Percentiles rank a stretch among this genome's conserved stretches.
phyloP scores from a whole-genome alignment of 1,284 basidiomycete species.

The Pholiota adiposa region DNA sequence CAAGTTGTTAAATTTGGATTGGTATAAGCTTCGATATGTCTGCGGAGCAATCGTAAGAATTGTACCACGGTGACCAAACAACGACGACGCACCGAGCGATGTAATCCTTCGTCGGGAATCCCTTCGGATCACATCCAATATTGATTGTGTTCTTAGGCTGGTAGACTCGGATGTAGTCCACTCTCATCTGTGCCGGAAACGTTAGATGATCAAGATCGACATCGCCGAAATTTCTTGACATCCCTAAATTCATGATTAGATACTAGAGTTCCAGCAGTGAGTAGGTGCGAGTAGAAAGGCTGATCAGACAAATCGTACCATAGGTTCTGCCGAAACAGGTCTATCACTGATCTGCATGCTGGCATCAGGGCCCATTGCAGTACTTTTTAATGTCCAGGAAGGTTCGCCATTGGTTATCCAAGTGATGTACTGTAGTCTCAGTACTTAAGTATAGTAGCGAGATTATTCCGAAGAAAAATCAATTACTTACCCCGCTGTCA shows the following conservation, averaged over 20 bases:
- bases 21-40: constrained; percentile 3
- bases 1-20: constrained; percentile 13
- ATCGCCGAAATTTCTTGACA: constrained; percentile 61
- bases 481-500: constrained; percentile 46
- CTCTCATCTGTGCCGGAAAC: constrained; percentile 69
- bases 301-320: constrained; percentile 49
- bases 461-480: constrained; percentile 20
- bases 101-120: constrained; percentile 67
- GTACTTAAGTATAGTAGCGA: constrained; percentile 1
- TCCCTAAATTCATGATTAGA: constrained; percentile 72
- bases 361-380: constrained; percentile 69
- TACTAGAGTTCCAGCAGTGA: constrained; percentile 38
- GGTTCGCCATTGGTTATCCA: constrained; percentile 75
- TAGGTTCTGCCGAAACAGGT: constrained; percentile 80
- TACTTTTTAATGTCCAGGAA: constrained; percentile 75
- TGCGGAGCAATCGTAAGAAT: not conserved
- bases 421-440: constrained; percentile 70
- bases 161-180: constrained; percentile 88
- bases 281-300: not conserved
- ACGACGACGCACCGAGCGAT: constrained; percentile 36
- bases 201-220: constrained; percentile 64
- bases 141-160: constrained; percentile 70
- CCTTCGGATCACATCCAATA: constrained; percentile 81
- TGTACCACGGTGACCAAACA: not conserved
- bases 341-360: constrained; percentile 69